Evolutionary conservation across 176 grass and related monocot genomes (phyloP).

Genomic region (Luzula sylvatica): DNA sequence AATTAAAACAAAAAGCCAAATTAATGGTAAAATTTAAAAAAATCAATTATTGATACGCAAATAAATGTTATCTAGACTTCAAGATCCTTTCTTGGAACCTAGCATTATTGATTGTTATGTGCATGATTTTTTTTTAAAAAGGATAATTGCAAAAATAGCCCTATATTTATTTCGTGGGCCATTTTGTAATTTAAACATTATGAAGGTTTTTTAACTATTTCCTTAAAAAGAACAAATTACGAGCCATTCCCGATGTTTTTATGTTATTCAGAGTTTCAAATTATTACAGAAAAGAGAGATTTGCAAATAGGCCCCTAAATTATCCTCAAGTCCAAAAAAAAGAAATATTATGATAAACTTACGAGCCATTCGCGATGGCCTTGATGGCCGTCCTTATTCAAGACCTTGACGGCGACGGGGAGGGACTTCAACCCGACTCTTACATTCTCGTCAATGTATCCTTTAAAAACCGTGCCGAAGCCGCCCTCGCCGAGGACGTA

Average conservation of each 20-base stretch:
- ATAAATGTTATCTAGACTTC: no score
- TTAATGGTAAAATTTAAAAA: neutral
- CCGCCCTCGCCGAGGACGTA: slow-evolving; percentile 97
- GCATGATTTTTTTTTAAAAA: no score
- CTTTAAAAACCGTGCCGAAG: slow-evolving; percentile 97
- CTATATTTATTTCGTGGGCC: no score
- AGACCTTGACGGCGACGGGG: slow-evolving; percentile 94
- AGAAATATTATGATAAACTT: slow-evolving; percentile 24
- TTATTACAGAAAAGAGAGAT: no score
- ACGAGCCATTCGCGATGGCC: slow-evolving; percentile 99
- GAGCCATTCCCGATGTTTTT: slow-evolving; percentile 99
- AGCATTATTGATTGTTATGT: no score
- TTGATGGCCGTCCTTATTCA: slow-evolving; percentile 98
- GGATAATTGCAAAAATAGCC: no score
- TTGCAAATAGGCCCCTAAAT: no score
- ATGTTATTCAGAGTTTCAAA: no score
- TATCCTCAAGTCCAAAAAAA: neutral
- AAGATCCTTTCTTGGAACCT: no score
- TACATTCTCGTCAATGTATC: slow-evolving; percentile 99
- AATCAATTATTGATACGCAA: neutral
- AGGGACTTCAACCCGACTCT: slow-evolving; percentile 86
- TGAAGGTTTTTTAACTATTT: no score
- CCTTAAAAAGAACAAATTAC: slow-evolving; percentile 31
- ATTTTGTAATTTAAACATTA: no score
- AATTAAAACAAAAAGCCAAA: slow-evolving; percentile 5